Evolutionary conservation across 495 filamentous ascomycete genomes (phyloP).

Genomic region (Tuber brumale): DNA sequence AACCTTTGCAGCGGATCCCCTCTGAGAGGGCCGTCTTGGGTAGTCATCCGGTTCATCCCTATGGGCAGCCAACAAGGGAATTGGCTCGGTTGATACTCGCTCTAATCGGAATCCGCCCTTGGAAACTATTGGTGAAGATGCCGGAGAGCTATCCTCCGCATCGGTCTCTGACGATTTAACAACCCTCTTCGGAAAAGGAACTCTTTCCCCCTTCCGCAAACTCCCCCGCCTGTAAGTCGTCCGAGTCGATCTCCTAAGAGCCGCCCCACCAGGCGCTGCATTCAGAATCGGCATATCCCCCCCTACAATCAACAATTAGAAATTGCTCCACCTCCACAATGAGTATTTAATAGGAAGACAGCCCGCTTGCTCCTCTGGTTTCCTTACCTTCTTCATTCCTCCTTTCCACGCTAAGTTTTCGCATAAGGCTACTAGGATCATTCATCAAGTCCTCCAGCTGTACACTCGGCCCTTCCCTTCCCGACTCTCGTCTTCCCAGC

Average conservation of each 20-base stretch:
- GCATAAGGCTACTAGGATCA: constrained; percentile 64
- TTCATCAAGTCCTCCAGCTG: constrained; percentile 69
- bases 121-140: constrained; percentile 48
- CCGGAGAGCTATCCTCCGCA: constrained; percentile 50
- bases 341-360: constrained; percentile 8
- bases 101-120: constrained; percentile 53
- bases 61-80: constrained; percentile 44
- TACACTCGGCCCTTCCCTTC: constrained; percentile 50
- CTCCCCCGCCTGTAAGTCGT: constrained; percentile 90
- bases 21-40: constrained; percentile 11
- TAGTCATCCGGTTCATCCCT: constrained; percentile 20
- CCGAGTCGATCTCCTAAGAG: constrained; percentile 78
- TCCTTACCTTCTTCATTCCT: constrained; percentile 41
- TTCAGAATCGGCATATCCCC: constrained; percentile 80
- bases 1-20: constrained; percentile 10
- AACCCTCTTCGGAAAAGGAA: constrained; percentile 68
- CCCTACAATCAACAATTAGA: constrained; percentile 21
- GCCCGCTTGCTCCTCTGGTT: not conserved
- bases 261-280: constrained; percentile 60
- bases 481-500: constrained; percentile 67
- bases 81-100: constrained; percentile 71
- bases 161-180: constrained; percentile 57
- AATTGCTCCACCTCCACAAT: not conserved
- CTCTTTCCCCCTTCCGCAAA: constrained; percentile 67
- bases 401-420: constrained; percentile 57